Percentiles rank a stretch among this genome's conserved stretches.
Conservation (phyloP, 768 basidiomycete genomes). For the Rhodotorula toruloides region DNA sequence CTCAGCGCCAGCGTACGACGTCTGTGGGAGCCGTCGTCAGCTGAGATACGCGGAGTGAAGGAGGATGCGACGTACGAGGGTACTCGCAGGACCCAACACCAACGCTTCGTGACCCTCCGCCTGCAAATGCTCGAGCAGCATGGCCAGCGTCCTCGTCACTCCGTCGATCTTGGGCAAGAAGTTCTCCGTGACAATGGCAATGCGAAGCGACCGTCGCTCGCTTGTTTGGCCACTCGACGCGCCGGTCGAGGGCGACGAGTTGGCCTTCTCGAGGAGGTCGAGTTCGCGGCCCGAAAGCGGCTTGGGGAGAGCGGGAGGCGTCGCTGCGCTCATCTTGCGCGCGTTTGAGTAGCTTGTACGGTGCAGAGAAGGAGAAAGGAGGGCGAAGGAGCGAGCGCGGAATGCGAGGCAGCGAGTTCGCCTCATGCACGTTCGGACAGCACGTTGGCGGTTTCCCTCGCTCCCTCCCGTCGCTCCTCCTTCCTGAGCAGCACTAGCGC, state of each 20-base stretch:
- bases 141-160: constrained; percentile 51
- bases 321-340: neutral
- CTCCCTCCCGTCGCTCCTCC: too few species aligned
- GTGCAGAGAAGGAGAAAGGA: neutral
- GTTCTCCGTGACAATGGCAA: constrained; percentile 39
- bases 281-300: neutral
- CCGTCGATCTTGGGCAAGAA: constrained; percentile 49
- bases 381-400: too few species aligned
- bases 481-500: too few species aligned
- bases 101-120: constrained; percentile 51
- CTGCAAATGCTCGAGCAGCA: constrained; percentile 50
- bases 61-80: neutral
- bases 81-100: constrained; percentile 48
- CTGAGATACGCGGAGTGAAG: neutral
- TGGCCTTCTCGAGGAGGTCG: constrained; percentile 3
- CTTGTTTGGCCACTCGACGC: neutral
- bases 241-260: neutral
- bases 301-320: neutral
- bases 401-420: too few species aligned
- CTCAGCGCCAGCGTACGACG: constrained; percentile 49
- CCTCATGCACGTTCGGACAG: too few species aligned
- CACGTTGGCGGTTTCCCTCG: too few species aligned
- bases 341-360: neutral
- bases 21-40: constrained; percentile 16
- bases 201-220: constrained; percentile 4